phyloP scores from a whole-genome alignment of 1,284 basidiomycete genomes.

The Ceraceosorus guamensis region DNA sequence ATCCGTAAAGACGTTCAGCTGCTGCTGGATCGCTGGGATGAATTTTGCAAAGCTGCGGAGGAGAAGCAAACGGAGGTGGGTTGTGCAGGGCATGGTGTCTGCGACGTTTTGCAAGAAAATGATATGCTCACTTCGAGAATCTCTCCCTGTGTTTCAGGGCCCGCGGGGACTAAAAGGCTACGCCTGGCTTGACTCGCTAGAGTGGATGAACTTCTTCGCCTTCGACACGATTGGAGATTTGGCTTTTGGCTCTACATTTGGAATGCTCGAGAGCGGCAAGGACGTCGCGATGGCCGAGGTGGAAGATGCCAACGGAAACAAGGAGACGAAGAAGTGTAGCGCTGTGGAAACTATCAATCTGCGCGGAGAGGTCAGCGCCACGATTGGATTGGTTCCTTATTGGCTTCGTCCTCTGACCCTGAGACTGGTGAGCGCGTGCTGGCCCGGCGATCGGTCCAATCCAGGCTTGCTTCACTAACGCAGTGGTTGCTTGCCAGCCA shows the following conservation, averaged over 20 bases:
- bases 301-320: constrained; percentile 52
- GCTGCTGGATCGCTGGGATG: constrained; percentile 37
- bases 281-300: constrained; percentile 61
- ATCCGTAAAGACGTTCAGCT: constrained; percentile 37
- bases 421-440: neutral
- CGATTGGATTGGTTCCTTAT: constrained; percentile 70
- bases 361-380: constrained; percentile 77
- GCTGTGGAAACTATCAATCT: constrained; percentile 81
- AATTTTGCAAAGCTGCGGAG: constrained; percentile 28
- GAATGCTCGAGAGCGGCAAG: constrained; percentile 70
- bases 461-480: no score
- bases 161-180: constrained; percentile 32
- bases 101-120: neutral
- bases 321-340: constrained; percentile 57
- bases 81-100: constrained; percentile 1
- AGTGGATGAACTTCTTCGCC: constrained; percentile 68
- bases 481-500: constrained; percentile 20
- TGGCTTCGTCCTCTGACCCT: constrained; percentile 48
- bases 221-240: constrained; percentile 55
- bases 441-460: no score
- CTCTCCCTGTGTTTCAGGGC: no score
- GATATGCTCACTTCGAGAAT: no score
- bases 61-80: constrained; percentile 12
- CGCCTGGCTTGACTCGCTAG: constrained; percentile 52
- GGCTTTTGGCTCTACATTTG: constrained; percentile 59